Evolutionary conservation across 257 asterid species (phyloP), one percentile per base, ranked within the genome.

Genomic region (Leonotis leonurus): DNA sequence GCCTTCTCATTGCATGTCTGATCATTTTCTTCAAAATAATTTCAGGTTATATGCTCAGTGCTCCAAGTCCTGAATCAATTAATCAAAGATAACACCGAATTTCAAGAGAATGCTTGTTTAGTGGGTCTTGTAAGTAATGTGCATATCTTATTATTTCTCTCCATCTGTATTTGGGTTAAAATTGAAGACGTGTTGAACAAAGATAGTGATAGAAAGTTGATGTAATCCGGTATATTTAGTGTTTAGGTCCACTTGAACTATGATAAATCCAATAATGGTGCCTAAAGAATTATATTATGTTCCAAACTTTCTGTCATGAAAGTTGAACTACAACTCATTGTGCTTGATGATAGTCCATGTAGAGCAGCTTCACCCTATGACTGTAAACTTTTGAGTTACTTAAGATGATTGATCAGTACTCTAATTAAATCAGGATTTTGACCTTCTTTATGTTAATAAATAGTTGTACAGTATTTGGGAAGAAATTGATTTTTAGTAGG

Each of bases 91-190:
- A 93, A 85, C 77, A 78, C 90, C 9, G 99, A 87, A 67, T 79
- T 81, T 77, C 95, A 85, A 79, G 99, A 89, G 79, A 89, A 89
- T 83, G 99, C 99, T 74, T 89, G 99, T 76, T 89, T 93, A 41
- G 90, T 89, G 41, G 99, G 99, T 60, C 88, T 93, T 57, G 99
- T 93, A 80, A 89, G 97, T 85, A 69, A 40, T 59, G 27, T 56
- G 64, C 62, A 30, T 40, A 55, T 69, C 52, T 60, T 56, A 27
- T 56, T 53, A 22, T 57, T 61, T 48, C 27, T 72, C 49, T 25
- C 56, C 56, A 14, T n/a, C 10, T 33, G 29, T 14, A 29, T 16
- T 55, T 10, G 6, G 60, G 51, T 70, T 27, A 56, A 33, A 51
- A 12, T 62, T 53, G 59, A 58, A 43, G 56, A 21, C 48, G 18